These are phyloP conservation scores for Fagus sylvatica DNA, from an alignment of 306 rosid species.

Conservation along the genomic window DNA sequence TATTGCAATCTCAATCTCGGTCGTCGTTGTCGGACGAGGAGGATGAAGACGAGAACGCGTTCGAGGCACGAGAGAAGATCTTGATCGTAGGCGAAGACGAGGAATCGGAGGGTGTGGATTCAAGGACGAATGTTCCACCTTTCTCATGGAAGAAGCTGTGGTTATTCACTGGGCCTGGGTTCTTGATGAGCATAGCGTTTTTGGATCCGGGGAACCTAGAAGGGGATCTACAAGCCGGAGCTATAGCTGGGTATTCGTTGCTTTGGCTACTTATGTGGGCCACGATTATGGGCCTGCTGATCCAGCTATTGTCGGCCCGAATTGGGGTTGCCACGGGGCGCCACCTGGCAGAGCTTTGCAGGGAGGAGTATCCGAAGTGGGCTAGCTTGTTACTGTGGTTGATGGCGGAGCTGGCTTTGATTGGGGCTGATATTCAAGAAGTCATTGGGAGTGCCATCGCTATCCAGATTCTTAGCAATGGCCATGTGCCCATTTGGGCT, in stretches of 20 bases:
- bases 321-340: slow-evolving; percentile 84
- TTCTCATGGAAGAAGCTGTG: slow-evolving; percentile 85
- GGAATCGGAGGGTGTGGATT: slow-evolving; percentile 29
- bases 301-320: slow-evolving; percentile 69
- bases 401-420: slow-evolving; percentile 91
- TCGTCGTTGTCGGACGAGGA: no score
- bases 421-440: slow-evolving; percentile 93
- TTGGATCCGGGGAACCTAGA: slow-evolving; percentile 91
- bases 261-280: slow-evolving; percentile 91
- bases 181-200: slow-evolving; percentile 88
- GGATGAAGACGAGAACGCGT: slow-evolving; percentile 53
- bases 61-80: slow-evolving; percentile 75
- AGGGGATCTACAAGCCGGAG: slow-evolving; percentile 92
- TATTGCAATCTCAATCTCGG: no score
- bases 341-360: slow-evolving; percentile 77
- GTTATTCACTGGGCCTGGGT: slow-evolving; percentile 86
- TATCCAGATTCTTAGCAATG: slow-evolving; percentile 75
- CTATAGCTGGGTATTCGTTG: slow-evolving; percentile 79
- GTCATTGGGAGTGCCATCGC: slow-evolving; percentile 95
- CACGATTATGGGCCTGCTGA: slow-evolving; percentile 71
- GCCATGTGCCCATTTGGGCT: slow-evolving; percentile 76
- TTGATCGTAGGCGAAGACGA: slow-evolving; percentile 43
- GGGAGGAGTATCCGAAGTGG: slow-evolving; percentile 83
- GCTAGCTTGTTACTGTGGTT: slow-evolving; percentile 66
- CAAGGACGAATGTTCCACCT: slow-evolving; percentile 36